Conservation (phyloP, 106 monocot species). For the Dendrobium officinale region DNA sequence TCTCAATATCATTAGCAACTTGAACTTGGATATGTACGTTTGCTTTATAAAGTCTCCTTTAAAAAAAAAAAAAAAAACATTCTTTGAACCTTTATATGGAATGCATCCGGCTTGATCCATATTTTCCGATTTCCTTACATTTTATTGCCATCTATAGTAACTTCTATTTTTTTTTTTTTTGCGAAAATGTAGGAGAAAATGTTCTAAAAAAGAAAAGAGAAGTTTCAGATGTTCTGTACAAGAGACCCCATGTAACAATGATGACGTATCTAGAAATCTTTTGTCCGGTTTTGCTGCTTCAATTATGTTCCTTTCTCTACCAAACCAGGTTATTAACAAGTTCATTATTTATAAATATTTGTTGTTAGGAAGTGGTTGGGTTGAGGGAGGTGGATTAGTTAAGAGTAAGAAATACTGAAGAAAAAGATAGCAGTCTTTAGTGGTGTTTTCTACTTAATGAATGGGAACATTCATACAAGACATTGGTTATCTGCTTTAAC, state of each 20-base stretch:
- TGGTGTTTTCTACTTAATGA: too few species aligned
- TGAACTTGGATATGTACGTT: not conserved
- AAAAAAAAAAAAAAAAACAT: not conserved
- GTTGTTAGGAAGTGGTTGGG: too few species aligned
- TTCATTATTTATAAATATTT: not conserved
- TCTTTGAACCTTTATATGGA: not conserved
- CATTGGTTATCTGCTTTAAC: too few species aligned
- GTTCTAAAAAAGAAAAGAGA: slow-evolving; percentile 6
- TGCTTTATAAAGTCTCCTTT: not conserved
- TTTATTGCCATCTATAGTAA: not conserved
- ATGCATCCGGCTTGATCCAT: not conserved
- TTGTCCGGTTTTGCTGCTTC: slow-evolving; percentile 62
- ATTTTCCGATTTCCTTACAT: not conserved
- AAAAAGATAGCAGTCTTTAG: too few species aligned
- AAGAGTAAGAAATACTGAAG: too few species aligned
- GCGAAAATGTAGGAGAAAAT: slow-evolving; percentile 17
- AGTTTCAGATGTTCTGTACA: slow-evolving; percentile 23
- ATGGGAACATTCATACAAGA: too few species aligned
- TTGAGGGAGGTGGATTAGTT: too few species aligned
- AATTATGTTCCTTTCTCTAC: slow-evolving; percentile 39
- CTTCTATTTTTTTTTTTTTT: not conserved
- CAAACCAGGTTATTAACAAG: slow-evolving; percentile 37
- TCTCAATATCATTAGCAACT: not conserved
- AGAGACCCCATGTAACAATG: slow-evolving; percentile 21
- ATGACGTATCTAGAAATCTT: slow-evolving; percentile 28